A percentile compares a stretch with the other conserved stretches of the same genome.
Conservation (phyloP, 495 filamentous ascomycete species). For the Penicillium longicatenatum region DNA sequence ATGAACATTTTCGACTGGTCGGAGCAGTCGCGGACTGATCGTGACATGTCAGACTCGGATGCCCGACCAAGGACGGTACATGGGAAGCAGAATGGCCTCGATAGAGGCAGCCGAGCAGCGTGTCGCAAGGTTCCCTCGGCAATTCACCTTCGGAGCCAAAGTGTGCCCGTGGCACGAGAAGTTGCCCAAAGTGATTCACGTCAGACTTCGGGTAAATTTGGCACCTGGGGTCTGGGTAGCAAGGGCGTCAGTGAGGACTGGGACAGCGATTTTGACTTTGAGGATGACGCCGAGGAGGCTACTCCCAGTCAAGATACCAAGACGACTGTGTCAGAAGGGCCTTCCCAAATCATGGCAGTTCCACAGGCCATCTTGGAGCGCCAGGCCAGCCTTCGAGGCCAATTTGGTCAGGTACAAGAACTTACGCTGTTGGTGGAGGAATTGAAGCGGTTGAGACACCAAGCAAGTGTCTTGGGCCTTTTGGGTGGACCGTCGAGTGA, state of each 20-base stretch:
- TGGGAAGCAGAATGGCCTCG: constrained; percentile 77
- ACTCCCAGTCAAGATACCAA: constrained; percentile 28
- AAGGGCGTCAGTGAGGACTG: constrained; percentile 83
- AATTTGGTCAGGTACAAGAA: constrained; percentile 85
- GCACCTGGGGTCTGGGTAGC: constrained; percentile 82
- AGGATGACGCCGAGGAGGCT: constrained; percentile 48
- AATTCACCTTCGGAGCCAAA: constrained; percentile 88
- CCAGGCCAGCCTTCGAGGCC: constrained; percentile 81
- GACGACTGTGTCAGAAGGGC: constrained; percentile 18
- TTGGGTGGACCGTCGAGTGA: constrained; percentile 60
- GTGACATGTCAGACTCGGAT: constrained; percentile 51
- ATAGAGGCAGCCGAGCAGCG: constrained; percentile 69
- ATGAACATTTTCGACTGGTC: constrained; percentile 82
- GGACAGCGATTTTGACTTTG: constrained; percentile 84
- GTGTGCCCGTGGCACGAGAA: constrained; percentile 85
- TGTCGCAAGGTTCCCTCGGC: constrained; percentile 76
- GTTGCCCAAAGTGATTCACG: constrained; percentile 52
- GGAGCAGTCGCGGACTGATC: constrained; percentile 63
- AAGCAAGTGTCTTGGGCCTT: constrained; percentile 66
- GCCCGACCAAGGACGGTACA: constrained; percentile 85
- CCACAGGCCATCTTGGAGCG: constrained; percentile 80
- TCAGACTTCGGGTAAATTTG: constrained; percentile 74
- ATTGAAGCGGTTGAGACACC: constrained; percentile 66
- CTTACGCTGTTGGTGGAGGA: constrained; percentile 80
- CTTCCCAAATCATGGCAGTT: constrained; percentile 63